Conservation (phyloP, 139 green algal species). For the Diplosphaera chodatii region DNA sequence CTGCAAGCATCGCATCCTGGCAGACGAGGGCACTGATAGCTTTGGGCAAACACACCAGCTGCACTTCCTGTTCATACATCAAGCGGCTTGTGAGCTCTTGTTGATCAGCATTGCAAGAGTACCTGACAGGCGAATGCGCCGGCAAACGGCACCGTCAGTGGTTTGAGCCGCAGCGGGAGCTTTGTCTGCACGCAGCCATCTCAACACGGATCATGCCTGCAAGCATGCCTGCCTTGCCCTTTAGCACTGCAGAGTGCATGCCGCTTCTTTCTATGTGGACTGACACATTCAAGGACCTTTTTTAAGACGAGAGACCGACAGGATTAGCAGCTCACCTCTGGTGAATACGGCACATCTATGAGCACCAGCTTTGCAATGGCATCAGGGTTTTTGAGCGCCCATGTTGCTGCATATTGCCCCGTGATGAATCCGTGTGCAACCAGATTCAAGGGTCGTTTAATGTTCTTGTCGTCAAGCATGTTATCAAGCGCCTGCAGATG, state of each 20-base stretch:
- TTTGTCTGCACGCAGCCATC: background rate
- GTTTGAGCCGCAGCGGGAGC: background rate
- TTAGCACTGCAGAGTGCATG: no score
- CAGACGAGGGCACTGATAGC: no score
- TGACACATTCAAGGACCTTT: no score
- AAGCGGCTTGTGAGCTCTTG: no score
- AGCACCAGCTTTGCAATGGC: background rate
- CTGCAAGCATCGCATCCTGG: background rate
- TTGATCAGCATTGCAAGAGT: no score
- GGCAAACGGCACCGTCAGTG: background rate
- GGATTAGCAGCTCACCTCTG: background rate
- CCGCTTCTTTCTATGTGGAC: no score
- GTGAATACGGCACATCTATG: background rate
- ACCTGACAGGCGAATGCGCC: background rate
- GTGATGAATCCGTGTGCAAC: background rate
- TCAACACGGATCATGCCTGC: no score
- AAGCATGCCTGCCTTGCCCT: no score
- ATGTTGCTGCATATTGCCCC: background rate
- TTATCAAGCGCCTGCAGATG: background rate
- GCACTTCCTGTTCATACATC: no score
- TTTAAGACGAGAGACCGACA: no score
- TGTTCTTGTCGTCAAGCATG: background rate
- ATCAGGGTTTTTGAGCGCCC: background rate
- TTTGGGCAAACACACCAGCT: no score
- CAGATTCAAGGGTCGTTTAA: background rate